Conservation (phyloP, 1,284 basidiomycete species). For the Austropuccinia psidii region DNA sequence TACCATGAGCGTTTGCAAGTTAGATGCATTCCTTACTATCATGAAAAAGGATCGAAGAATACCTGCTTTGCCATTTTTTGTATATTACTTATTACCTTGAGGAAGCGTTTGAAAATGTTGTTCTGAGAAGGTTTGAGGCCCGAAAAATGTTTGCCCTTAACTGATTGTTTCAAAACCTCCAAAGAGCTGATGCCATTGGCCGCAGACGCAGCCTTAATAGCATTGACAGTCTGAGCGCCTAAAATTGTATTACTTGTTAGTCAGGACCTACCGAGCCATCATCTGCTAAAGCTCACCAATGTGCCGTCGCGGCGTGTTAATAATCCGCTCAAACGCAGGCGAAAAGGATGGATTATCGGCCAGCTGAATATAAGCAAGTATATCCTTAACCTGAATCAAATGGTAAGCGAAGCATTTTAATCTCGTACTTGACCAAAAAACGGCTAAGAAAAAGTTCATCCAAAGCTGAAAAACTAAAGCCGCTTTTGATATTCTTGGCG, state of each 20-base stretch:
- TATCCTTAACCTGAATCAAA: constrained; percentile 70
- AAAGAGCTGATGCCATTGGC: constrained; percentile 56
- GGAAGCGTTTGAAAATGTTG: constrained; percentile 58
- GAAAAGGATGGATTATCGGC: constrained; percentile 70
- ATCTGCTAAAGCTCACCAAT: constrained; percentile 60
- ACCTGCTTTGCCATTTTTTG: constrained; percentile 58
- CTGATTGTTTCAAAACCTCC: constrained; percentile 58
- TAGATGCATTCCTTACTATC: background rate
- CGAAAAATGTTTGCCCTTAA: constrained; percentile 54
- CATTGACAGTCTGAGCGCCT: constrained; percentile 55
- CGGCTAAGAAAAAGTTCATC: too few relatives aligned
- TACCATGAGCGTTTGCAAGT: constrained; percentile 43
- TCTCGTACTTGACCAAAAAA: constrained; percentile 7
- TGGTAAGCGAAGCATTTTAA: constrained; percentile 32
- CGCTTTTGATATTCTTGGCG: background rate
- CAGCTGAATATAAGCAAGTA: constrained; percentile 78
- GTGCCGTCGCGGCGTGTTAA: constrained; percentile 66
- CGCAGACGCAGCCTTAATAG: constrained; percentile 57
- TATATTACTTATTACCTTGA: constrained; percentile 56
- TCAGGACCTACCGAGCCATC: background rate
- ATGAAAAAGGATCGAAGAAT: constrained; percentile 36
- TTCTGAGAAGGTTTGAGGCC: constrained; percentile 63
- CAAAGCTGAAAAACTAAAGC: background rate
- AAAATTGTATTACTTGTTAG: background rate
- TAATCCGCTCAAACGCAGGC: constrained; percentile 67